Evolutionary conservation across 2,329 filamentous ascomycete species (phyloP).

Genomic region (Allantophomopsis lycopodina): DNA sequence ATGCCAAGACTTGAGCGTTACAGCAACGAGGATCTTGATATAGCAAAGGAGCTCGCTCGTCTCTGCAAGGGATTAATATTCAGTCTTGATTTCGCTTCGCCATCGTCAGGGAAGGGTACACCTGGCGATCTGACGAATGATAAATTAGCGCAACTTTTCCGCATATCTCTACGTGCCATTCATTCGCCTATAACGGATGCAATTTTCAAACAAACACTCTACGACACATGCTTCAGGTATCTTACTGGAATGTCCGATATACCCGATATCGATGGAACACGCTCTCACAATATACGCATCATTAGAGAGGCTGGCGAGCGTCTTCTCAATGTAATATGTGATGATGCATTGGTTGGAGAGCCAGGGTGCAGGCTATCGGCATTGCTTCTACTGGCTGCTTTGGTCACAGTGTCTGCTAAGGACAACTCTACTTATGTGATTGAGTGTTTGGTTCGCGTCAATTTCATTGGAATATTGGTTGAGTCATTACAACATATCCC

Average conservation of each 20-base stretch:
- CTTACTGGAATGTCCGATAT: constrained; percentile 51
- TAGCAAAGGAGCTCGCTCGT: constrained; percentile 64
- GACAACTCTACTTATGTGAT: constrained; percentile 65
- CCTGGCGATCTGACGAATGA: constrained; percentile 69
- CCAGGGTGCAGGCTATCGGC: constrained; percentile 73
- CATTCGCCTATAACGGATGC: constrained; percentile 58
- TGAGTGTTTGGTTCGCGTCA: constrained; percentile 68
- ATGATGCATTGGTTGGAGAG: constrained; percentile 82
- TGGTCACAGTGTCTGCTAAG: constrained; percentile 60
- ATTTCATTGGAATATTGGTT: constrained; percentile 82
- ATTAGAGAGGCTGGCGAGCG: constrained; percentile 71
- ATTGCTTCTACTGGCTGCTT: constrained; percentile 65
- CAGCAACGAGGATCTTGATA: constrained; percentile 51
- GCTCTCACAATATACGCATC: constrained; percentile 45
- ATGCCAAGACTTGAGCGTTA: constrained; percentile 76
- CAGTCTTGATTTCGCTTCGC: constrained; percentile 46
- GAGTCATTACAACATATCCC: constrained; percentile 74
- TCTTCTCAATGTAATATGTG: constrained; percentile 75
- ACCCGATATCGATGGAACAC: constrained; percentile 32
- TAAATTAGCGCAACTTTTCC: constrained; percentile 83
- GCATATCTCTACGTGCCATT: constrained; percentile 69
- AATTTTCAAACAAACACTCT: constrained; percentile 70
- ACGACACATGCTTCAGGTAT: constrained; percentile 83
- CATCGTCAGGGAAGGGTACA: constrained; percentile 25
- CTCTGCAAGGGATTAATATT: constrained; percentile 62